Evolutionary conservation across 805 yeast species (phyloP), one percentile per base, ranked within the genome.

Genomic region (Monosporozyma servazzii): DNA sequence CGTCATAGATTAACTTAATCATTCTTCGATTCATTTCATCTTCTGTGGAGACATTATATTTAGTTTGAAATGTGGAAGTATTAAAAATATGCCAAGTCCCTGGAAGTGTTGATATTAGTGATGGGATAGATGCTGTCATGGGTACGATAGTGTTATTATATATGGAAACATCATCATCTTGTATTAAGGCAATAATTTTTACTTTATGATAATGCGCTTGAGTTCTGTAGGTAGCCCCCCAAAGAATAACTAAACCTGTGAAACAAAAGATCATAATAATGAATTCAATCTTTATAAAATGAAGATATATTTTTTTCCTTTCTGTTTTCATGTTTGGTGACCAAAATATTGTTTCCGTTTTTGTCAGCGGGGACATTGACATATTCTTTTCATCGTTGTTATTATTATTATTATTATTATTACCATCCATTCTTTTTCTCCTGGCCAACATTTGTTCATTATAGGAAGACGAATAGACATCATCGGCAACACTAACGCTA

Each of bases 1-100:
- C 78, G 49, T 75, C 75, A 58, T 77, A 79, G 4, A 85, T 74
- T 48, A 67, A 65, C 25, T 72, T 55, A 43, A 64, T 42, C 23
- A 82, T 60, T 56, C 76, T 75, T 2, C 70, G 71, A 30, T 62
- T 54, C 8, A 67, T 48, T 3, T 54, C 47, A 53, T 58, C 51
- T n/a, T 11, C 15, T 11, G 21, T 25, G 11, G 36, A 21, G 4
- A 53, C 27, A 21, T 55, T 42, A 25, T 53, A 59, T 8, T 57
- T 56, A 10, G 48, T 52, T 44, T 53, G 43, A 68, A 67, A 9
- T 52, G 49, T 1, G 1, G 63, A 54, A 5, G 60, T 53, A 37
- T 65, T 58, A 40, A 64, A 53, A n/a, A 66, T 48, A 21, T 62
- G 56, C 68, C 69, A 71, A 5, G 58, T 58, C 7, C 68, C 69